These are phyloP conservation scores for Hysterium pulicare DNA, from an alignment of 2,329 filamentous ascomycete genomes.

Conservation along the genomic window DNA sequence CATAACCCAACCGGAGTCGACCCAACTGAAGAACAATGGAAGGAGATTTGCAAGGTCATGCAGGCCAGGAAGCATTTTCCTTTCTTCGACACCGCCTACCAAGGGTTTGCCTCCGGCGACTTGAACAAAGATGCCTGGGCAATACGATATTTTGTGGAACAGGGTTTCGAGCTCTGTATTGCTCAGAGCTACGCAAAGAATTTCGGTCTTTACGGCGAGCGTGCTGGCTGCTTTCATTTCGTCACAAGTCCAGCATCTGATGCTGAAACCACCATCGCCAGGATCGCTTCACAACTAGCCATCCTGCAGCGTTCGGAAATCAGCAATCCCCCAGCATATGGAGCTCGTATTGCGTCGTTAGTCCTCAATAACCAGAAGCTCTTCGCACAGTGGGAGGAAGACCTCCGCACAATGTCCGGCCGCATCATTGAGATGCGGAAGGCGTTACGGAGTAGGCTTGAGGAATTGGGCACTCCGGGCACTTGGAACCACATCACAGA, in stretches of 20 bases:
- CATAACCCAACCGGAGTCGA: constrained; percentile 99
- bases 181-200: constrained; percentile 56
- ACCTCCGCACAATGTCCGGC: constrained; percentile 89
- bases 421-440: constrained; percentile 91
- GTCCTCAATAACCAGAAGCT: constrained; percentile 79
- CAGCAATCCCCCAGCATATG: constrained; percentile 92
- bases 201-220: constrained; percentile 87
- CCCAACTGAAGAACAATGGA: constrained; percentile 91
- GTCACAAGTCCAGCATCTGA: constrained; percentile 71
- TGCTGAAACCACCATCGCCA: constrained; percentile 55
- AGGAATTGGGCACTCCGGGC: constrained; percentile 80
- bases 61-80: constrained; percentile 81
- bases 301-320: constrained; percentile 97
- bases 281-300: constrained; percentile 83
- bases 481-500: constrained; percentile 97
- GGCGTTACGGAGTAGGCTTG: constrained; percentile 72
- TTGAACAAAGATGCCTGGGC: constrained; percentile 81
- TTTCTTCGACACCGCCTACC: constrained; percentile 98
- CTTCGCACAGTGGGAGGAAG: constrained; percentile 88
- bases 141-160: constrained; percentile 89
- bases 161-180: constrained; percentile 69
- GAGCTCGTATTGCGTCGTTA: constrained; percentile 79
- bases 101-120: constrained; percentile 93
- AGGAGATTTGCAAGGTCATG: constrained; percentile 76
- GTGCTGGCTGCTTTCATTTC: constrained; percentile 93